phyloP scores from a whole-genome alignment of 2,329 filamentous ascomycete genomes.

The Calonectria montana region DNA sequence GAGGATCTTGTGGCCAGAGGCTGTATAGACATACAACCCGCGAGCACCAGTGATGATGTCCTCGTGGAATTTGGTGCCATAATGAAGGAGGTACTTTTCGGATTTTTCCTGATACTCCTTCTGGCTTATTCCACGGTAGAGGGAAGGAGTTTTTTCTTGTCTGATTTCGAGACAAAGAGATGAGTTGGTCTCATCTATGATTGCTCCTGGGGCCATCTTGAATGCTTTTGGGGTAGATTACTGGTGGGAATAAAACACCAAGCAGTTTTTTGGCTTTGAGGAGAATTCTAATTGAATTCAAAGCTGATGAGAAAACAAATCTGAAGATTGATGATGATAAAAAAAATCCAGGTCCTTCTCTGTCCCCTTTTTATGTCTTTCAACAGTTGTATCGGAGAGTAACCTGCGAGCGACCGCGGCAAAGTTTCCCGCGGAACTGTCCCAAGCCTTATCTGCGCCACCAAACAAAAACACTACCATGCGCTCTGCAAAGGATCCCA shows the following conservation, averaged over 20 bases:
- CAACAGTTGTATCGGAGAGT: neutral
- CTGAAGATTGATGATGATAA: neutral
- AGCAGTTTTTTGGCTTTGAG: neutral
- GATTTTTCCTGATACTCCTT: slow-evolving; percentile 36
- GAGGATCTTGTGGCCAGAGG: slow-evolving; percentile 58
- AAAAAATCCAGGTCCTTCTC: neutral
- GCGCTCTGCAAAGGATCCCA: slow-evolving; percentile 52
- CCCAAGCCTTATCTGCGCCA: neutral
- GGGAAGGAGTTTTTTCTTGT: slow-evolving; percentile 23
- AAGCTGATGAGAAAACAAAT: neutral
- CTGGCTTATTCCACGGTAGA: slow-evolving; percentile 37
- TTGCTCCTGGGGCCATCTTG: slow-evolving; percentile 40
- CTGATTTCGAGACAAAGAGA: slow-evolving; percentile 11
- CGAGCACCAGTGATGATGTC: slow-evolving; percentile 55
- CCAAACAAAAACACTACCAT: slow-evolving; percentile 36
- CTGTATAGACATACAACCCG: slow-evolving; percentile 59
- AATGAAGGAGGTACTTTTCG: slow-evolving; percentile 40
- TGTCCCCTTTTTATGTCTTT: slow-evolving; percentile 11
- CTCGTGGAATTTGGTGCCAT: slow-evolving; percentile 41
- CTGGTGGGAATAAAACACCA: neutral
- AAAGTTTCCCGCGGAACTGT: slow-evolving; percentile 18
- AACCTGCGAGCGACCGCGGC: slow-evolving; percentile 2
- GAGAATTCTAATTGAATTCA: neutral
- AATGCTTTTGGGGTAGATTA: neutral
- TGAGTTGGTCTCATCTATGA: slow-evolving; percentile 17